Percentiles rank a stretch among this genome's conserved stretches.
These are phyloP conservation scores for Aspergillus latus DNA, from an alignment of 2,329 filamentous ascomycete genomes.

Conservation along the genomic window DNA sequence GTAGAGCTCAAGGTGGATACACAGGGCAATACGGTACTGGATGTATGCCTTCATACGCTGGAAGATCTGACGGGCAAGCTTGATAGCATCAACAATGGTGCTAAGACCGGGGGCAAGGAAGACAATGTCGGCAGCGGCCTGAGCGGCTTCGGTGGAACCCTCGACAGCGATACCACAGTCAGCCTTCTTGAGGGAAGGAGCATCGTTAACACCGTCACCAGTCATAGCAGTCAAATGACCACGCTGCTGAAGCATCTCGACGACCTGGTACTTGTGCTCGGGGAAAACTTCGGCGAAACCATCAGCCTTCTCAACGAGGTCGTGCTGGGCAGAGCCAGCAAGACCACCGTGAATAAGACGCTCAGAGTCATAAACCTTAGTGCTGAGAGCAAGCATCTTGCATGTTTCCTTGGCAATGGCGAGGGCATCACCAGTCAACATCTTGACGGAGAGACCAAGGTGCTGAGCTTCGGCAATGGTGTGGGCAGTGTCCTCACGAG, in stretches of 20 bases:
- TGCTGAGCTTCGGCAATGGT: constrained; percentile 74
- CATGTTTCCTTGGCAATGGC: constrained; percentile 79
- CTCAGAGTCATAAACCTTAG: constrained; percentile 79
- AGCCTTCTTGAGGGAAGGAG: constrained; percentile 71
- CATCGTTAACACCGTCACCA: constrained; percentile 74
- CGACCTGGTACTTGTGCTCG: constrained; percentile 74
- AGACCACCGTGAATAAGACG: constrained; percentile 75
- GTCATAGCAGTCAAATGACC: constrained; percentile 74
- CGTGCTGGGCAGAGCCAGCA: constrained; percentile 70
- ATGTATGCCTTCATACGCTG: constrained; percentile 77
- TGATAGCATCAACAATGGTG: constrained; percentile 72
- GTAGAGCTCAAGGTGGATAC: constrained; percentile 73
- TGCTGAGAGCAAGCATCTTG: constrained; percentile 76
- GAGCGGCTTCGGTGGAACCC: constrained; percentile 69
- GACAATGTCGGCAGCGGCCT: constrained; percentile 71
- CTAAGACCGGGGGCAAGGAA: constrained; percentile 71
- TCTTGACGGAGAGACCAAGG: constrained; percentile 76
- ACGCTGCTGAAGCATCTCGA: constrained; percentile 73
- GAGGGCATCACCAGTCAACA: constrained; percentile 78
- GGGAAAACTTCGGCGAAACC: constrained; percentile 74
- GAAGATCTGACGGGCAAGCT: constrained; percentile 73
- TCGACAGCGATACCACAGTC: constrained; percentile 74
- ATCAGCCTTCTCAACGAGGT: constrained; percentile 72
- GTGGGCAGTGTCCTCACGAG: constrained; percentile 74
- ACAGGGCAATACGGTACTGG: constrained; percentile 74